Percentiles rank a stretch among this genome's conserved stretches.
Conservation (phyloP, 2,329 filamentous ascomycete species). For the Eutypella sp. region DNA sequence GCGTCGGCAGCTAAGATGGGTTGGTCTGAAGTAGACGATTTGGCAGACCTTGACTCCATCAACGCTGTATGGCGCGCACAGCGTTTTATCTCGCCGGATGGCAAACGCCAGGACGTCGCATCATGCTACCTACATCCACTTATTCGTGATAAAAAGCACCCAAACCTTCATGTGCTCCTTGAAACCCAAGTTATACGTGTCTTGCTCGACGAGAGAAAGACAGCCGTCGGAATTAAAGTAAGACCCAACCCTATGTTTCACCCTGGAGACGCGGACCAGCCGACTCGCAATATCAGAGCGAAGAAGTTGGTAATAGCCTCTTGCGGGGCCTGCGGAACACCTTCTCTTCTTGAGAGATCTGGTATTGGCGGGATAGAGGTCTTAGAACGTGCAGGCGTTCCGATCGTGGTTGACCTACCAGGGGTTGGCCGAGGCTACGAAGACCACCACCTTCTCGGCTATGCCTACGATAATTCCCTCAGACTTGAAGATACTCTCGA, state of each 20-base stretch:
- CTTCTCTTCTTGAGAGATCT: not conserved
- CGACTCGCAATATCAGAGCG: not conserved
- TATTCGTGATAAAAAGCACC: not conserved
- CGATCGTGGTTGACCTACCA: not conserved
- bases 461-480: not conserved
- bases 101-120: not conserved
- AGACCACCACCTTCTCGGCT: not conserved
- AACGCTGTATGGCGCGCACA: conserved; percentile 20
- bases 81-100: not conserved
- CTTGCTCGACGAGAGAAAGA: not conserved
- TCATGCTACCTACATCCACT: not conserved
- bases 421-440: not conserved
- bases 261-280: not conserved
- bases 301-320: not conserved
- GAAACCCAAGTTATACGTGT: not conserved
- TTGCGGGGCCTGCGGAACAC: not conserved
- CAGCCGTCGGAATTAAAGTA: not conserved
- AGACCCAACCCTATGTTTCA: not conserved
- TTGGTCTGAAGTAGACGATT: conserved; percentile 40
- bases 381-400: not conserved
- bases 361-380: not conserved
- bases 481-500: not conserved
- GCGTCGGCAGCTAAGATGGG: conserved; percentile 39
- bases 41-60: conserved; percentile 38
- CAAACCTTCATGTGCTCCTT: not conserved